phyloP scores from a whole-genome alignment of 2,329 filamentous ascomycete species.

The Pseudogymnoascus sp. region DNA sequence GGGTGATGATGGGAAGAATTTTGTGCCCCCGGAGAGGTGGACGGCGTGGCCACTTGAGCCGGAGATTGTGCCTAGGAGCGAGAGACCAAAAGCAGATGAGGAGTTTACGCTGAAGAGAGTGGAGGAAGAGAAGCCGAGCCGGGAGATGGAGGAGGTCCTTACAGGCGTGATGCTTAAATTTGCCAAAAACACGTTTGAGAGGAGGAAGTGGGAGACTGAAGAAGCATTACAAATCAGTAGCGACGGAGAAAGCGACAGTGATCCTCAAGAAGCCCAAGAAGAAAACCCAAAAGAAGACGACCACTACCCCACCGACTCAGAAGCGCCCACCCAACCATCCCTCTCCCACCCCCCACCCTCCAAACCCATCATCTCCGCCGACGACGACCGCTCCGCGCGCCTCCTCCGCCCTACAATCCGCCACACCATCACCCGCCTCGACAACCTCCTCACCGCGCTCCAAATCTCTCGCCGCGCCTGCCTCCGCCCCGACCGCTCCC shows the following conservation, averaged over 20 bases:
- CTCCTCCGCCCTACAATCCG: slow-evolving; percentile 62
- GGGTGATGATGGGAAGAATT: slow-evolving; percentile 29
- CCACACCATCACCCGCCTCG: slow-evolving; percentile 63
- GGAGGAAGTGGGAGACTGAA: slow-evolving; percentile 31
- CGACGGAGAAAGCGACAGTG: slow-evolving; percentile 13
- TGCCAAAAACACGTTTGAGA: slow-evolving; percentile 58
- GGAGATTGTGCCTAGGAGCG: slow-evolving; percentile 49
- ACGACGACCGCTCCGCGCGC: slow-evolving; percentile 60
- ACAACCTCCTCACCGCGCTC: slow-evolving; percentile 61
- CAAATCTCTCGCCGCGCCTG: slow-evolving; percentile 58
- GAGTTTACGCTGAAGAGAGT: slow-evolving; percentile 43
- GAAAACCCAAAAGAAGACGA: slow-evolving; percentile 11
- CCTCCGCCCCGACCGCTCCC: slow-evolving; percentile 33
- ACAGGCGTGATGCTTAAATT: slow-evolving; percentile 56
- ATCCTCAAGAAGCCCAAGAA: slow-evolving; percentile 19
- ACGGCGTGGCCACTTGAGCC: slow-evolving; percentile 75
- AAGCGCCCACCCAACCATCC: not conserved
- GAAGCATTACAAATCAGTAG: not conserved
- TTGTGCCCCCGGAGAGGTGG: slow-evolving; percentile 57
- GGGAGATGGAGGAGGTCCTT: slow-evolving; percentile 62
- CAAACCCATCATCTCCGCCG: slow-evolving; percentile 52
- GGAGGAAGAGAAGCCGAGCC: slow-evolving; percentile 44
- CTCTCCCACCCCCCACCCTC: slow-evolving; percentile 19
- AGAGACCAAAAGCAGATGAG: slow-evolving; percentile 46
- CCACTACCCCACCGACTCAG: not conserved